Evolutionary conservation across 2,329 filamentous ascomycete species (phyloP), one percentile per base, ranked within the genome.

Genomic region (Drechslerella dactyloides): DNA sequence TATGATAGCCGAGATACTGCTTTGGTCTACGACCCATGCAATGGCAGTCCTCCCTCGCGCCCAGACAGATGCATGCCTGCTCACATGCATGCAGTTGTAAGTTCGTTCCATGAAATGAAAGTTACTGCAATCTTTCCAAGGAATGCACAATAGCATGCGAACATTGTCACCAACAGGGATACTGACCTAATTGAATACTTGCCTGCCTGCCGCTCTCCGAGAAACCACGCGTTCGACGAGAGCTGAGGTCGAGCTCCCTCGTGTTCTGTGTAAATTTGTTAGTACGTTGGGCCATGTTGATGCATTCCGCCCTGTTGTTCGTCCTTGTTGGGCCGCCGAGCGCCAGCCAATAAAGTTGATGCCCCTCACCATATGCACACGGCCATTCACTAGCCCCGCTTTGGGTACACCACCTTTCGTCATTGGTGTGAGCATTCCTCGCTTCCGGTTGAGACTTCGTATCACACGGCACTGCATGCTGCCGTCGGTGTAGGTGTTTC

Each of bases 331-430:
- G 40, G 59, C 27, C 8, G 27, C 27, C 27, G n/a, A n/a, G 44
- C 40, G 65, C 53, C 42, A 51, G 59, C 66, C 60, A 64, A 64
- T 64, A 42, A 42, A 6, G 13, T 42, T 37, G 52, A 64, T 24
- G 51, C 13, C 27, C 15, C 52, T 53, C 19, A 55, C 48, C 59
- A 70, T 2, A 42, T 33, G 27, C 27, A 33, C 8, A 33, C 27
- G 8, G 27, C 27, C 27, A 33, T 33, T 33, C 27, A 8, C 37
- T 42, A 42, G 66, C 66, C 66, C 66, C 66, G 66, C 66, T 70
- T 57, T 59, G 33, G 27, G 8, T 35, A 58, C 58, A 59, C 66
- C 60, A 53, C 15, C 59, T 64, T 64, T 70, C 66, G 66, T 70
- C 66, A 70, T 70, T 64, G 53, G 59, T 64, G 56, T 24, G 42